Base-by-base conservation (phyloP, 805 yeast species). In the Sugiyamaella floridensis region DNA sequence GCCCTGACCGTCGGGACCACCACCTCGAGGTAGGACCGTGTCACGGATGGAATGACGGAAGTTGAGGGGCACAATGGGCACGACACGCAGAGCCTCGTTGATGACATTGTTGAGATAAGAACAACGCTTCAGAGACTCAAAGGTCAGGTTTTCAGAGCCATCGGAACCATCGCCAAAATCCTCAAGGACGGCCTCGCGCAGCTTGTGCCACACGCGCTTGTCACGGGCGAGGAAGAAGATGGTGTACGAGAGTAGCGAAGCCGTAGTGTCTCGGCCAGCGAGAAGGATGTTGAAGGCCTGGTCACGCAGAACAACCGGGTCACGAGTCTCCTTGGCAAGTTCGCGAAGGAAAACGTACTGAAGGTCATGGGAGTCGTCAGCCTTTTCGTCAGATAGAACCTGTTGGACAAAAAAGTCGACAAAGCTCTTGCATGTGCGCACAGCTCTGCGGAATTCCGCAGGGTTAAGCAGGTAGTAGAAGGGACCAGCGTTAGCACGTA, bases 221-320 rank as follows among this genome's bases (percentile, higher is more conserved):
- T 74, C 61, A 56, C 73, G 64, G 6, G 77, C 71, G 48, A 75
- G 63, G 59, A 73, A 78, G 55, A 62, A 72, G 53, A 74, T 60
- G 19, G 69, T 56, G 55, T 73, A 76, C 5, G 76, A 69, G 43
- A 76, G 67, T 43, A 75, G 64, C 7, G 77, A 73, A 1, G 79
- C 79, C 10, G 80, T 76, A 26, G 80, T 76, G 58, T 76, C 79
- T 57, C 80, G 68, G 18, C 78, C 79, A 14, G 80, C 80, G 42
- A 75, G 57, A 53, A 76, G 67, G 51, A 76, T 72, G 58, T 73
- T 76, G 60, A 76, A 66, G 52, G 71, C 61, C 63, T 76, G 79
- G 58, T 76, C 78, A 44, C 78, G 67, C 52, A 76, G 67, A 19
- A 71, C 69, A 34, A 54, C 60, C 2, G 76, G 76, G 58, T 76